phyloP scores from a whole-genome alignment of 225 moss, liverwort and hornwort genomes.

The Sphagnum tenellum region DNA sequence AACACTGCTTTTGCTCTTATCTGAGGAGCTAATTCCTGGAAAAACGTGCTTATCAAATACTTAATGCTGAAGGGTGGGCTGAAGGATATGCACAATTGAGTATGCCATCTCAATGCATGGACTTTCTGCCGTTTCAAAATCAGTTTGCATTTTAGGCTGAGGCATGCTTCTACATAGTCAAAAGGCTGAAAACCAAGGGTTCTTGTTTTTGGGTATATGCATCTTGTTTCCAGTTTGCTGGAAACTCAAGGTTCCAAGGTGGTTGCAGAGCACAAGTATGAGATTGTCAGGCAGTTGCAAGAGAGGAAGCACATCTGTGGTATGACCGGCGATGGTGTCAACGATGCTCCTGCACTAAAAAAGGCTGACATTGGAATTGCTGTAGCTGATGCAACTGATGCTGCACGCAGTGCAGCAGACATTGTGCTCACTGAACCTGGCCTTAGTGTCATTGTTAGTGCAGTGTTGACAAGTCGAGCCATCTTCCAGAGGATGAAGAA shows the following conservation, averaged over 20 bases:
- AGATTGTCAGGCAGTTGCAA: constrained; percentile 62
- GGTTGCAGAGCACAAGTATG: constrained; percentile 77
- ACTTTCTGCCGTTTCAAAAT: no score
- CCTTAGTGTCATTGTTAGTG: constrained; percentile 74
- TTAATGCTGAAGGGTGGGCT: no score
- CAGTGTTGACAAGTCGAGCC: constrained; percentile 61
- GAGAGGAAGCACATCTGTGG: constrained; percentile 60
- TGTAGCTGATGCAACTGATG: constrained; percentile 82
- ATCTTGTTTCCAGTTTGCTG: no score
- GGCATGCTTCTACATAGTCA: no score
- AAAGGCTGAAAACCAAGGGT: no score
- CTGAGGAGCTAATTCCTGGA: no score
- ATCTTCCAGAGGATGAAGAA: constrained; percentile 89
- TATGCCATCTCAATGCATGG: no score
- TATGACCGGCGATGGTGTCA: constrained; percentile 93
- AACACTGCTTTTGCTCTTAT: no score
- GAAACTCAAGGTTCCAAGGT: not conserved
- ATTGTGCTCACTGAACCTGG: constrained; percentile 93
- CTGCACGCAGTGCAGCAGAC: constrained; percentile 70
- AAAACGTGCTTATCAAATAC: no score
- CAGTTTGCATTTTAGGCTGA: no score
- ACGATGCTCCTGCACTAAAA: constrained; percentile 89
- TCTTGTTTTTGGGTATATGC: no score
- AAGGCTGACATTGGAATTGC: constrained; percentile 92
- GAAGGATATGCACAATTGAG: no score